Evolutionary conservation across 352 stramenopile genomes (phyloP), one percentile per base, ranked within the genome.

Genomic region (Pythium brassicae): DNA sequence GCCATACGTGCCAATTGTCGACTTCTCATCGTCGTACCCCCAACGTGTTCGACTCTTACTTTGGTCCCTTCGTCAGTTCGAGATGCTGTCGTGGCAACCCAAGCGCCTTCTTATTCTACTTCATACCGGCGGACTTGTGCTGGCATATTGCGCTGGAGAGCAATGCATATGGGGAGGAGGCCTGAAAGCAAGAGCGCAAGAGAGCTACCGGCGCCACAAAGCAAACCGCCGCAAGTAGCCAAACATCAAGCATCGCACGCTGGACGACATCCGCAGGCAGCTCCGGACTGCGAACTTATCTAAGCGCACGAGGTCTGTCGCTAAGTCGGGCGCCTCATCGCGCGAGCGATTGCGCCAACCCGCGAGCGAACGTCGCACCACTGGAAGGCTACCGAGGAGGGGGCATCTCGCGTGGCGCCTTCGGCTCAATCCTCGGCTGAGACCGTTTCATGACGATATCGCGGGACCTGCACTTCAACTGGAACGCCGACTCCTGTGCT

Each of bases 281-380:
- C 17, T 65, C 11, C 39, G 50, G 12, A 19, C 1, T 0, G 55
- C 42, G 19, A n/a, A 25, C n/a, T 39, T 43, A n/a, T 43, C 54
- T 12, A 42, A 52, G 12, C 15, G 39, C 20, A 8, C 15, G 19
- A 45, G 39, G 2, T 45, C 39, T 45, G 39, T 9, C 39, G 39
- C 6, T 45, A 9, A 14, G 20, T 45, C 19, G 17, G 39, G 19
- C 1, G 17, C 7, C 39, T 45, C 7, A 40, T 62, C 2, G 39
- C 49, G 12, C 25, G 56, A 4, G 39, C 49, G 5, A 52, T 68
- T 29, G 19, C 48, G 0, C 61, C 61, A 0, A 64, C 69, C n/a
- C 40, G 50, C 0, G 53, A 69, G 15, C 54, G 61, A 23, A 15
- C 66, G 0, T 45, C 45, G 0, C 52, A 61, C 14, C 61, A 69